Base-by-base conservation (phyloP, 179 eudicot genomes). In the Heliamphora pulchella region DNA sequence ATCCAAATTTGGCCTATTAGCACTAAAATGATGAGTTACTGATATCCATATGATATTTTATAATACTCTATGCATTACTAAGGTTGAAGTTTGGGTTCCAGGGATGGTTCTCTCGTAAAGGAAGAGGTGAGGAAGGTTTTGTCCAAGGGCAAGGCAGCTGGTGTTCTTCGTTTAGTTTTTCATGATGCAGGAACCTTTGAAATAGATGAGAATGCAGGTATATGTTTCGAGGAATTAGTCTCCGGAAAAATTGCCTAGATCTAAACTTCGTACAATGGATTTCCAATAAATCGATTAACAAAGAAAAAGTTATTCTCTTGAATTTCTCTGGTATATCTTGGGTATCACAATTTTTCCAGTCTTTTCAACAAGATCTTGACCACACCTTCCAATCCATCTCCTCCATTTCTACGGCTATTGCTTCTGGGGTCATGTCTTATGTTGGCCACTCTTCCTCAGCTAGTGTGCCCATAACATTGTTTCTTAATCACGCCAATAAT, bases 101-200 rank as follows among this genome's bases (percentile, higher is more conserved):
- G 90, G 70, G 89, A 84, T 58, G 78, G 72, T 80, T 76, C 76
- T 78, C 81, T 88, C 8, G 44, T 93, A 66, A 88, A 83, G 84
- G 92, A 89, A 82, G 96, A 90, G 90, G 83, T 94, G 55, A 79
- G 85, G 87, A 94, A 94, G 84, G 92, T 89, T 31, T 80, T 96
- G 84, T 81, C 98, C 59, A 94, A 92, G 83, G 85, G 85, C 78
- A 94, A 94, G 89, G 99, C 99, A 84, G 89, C 99, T 80, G 97
- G 99, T 85, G 83, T 94, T 53, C 98, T 96, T 82, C 99, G 97
- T 71, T 88, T 96, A 65, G 98, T 89, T 85, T 96, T 96, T 87
- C 99, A 96, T 87, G 99, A 96, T 86, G 98, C 98, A 9, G 99
- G 98, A 82, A 96, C 99, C 72, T 96, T 89, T 84, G 97, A 90